These are phyloP conservation scores for Triglochin maritima DNA, from an alignment of 106 monocot genomes.

Conservation along the genomic window DNA sequence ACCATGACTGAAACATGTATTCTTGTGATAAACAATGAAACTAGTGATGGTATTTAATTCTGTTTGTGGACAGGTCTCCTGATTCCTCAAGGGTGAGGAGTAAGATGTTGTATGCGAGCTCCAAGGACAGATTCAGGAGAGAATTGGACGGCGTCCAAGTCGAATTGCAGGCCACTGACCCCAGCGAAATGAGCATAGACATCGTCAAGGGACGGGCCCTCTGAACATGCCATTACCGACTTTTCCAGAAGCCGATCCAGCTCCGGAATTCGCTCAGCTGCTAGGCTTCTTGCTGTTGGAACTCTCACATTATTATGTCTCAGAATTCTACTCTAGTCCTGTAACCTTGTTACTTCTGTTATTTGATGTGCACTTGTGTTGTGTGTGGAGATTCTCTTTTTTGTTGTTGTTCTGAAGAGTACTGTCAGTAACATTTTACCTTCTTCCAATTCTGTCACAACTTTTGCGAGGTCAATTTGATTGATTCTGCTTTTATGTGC, in stretches of 20 bases:
- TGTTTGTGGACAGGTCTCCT: neutral
- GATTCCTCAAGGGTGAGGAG: slow-evolving; percentile 23
- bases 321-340: neutral
- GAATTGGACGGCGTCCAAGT: slow-evolving; percentile 21
- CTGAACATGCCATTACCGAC: neutral
- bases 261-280: neutral
- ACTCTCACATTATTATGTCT: neutral
- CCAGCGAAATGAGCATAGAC: slow-evolving; percentile 20
- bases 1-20: too few relatives aligned
- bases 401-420: neutral
- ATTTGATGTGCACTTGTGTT: neutral
- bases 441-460: too few relatives aligned
- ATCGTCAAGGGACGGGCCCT: slow-evolving; percentile 11
- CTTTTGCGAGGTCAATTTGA: too few relatives aligned
- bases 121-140: slow-evolving; percentile 21
- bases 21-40: too few relatives aligned
- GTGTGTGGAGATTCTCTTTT: neutral
- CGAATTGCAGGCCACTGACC: slow-evolving; percentile 19
- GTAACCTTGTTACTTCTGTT: neutral
- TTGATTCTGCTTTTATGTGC: too few relatives aligned
- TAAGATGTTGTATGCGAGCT: slow-evolving; percentile 25
- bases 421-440: too few relatives aligned
- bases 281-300: neutral
- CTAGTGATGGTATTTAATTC: neutral
- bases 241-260: neutral